Evolutionary conservation across 164 flowering plant species (phyloP), one percentile per base, ranked within the genome.

Genomic region (Vitis riparia): DNA sequence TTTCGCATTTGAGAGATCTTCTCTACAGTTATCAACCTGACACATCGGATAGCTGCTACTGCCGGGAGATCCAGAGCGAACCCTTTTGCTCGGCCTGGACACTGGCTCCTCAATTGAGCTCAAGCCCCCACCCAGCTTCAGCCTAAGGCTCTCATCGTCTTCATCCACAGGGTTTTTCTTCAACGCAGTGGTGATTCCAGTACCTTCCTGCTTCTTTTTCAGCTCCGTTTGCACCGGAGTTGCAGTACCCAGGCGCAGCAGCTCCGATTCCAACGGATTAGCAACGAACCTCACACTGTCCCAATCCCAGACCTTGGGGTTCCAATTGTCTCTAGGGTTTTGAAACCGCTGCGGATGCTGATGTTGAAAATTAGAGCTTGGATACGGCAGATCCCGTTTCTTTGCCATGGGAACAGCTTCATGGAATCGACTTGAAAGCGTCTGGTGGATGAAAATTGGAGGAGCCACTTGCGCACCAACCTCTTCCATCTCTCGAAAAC

Each of bases 21-120:
- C 90, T 72, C 64, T 84, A 72, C 98, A 93, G 63, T 83, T 81
- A 72, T 93, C 97, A 48, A 93, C 98, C 81, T 93, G 98, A 70
- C 98, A 93, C 84, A 84, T 84, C 0, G 97, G 97, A 63, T 85
- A 86, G 62, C 29, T 77, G 32, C 60, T 67, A 30, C 65, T 71
- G 47, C 86, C 89, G 0, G 93, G 93, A 48, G 95, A 90, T 61
- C 91, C 90, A 59, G 97, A 88, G 63, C 94, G 82, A 17, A 87
- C 90, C 71, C 84, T 81, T 68, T 92, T 92, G 77, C 56, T 83
- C 16, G 90, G 82, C 72, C 88, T 83, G 4, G 78, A 63, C 3
- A 66, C 74, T 0, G 78, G 73, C 71, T 80, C 86, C 52, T 74
- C 88, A 30, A 71, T 72, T 12, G 78, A 72, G 68, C 61, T 80